phyloP scores from a whole-genome alignment of 257 asterid genomes.

The Capsicum pubescens region DNA sequence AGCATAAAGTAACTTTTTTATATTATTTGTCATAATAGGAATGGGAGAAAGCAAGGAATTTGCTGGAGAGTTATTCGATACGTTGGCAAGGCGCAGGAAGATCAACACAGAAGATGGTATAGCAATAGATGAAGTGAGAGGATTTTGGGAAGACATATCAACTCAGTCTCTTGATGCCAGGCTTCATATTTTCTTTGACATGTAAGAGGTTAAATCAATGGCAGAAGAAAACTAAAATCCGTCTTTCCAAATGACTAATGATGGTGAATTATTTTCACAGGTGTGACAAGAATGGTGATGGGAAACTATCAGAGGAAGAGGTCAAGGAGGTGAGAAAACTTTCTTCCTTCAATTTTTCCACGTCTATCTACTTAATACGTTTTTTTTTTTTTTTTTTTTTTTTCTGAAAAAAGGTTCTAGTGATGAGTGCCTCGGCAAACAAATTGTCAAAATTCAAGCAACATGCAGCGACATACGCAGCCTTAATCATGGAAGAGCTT shows the following conservation, averaged over 20 bases:
- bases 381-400: background rate
- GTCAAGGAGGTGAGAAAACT: slow-evolving; percentile 74
- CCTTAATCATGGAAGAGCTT: slow-evolving; percentile 92
- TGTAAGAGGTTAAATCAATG: slow-evolving; percentile 51
- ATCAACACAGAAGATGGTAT: slow-evolving; percentile 63
- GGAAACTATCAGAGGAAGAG: slow-evolving; percentile 89
- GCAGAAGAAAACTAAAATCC: background rate
- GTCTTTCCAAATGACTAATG: background rate
- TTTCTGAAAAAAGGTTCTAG: slow-evolving; percentile 67
- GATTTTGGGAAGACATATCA: slow-evolving; percentile 85
- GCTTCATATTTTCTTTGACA: slow-evolving; percentile 93
- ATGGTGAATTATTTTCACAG: slow-evolving; percentile 40
- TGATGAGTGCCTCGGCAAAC: slow-evolving; percentile 94
- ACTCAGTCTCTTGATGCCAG: slow-evolving; percentile 70
- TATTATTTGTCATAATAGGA: slow-evolving; percentile 49
- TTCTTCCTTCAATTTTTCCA: background rate
- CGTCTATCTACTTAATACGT: slow-evolving; percentile 8
- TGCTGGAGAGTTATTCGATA: slow-evolving; percentile 76
- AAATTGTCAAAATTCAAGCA: slow-evolving; percentile 77
- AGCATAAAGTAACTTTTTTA: background rate
- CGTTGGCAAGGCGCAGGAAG: slow-evolving; percentile 74
- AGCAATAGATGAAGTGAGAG: slow-evolving; percentile 45
- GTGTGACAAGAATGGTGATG: slow-evolving; percentile 99
- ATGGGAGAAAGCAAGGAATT: slow-evolving; percentile 93
- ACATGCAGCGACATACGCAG: slow-evolving; percentile 70